A percentile compares a stretch with the other conserved stretches of the same genome.
phyloP scores from a whole-genome alignment of 495 filamentous ascomycete species.

The Trichoderma orchidacearum region DNA sequence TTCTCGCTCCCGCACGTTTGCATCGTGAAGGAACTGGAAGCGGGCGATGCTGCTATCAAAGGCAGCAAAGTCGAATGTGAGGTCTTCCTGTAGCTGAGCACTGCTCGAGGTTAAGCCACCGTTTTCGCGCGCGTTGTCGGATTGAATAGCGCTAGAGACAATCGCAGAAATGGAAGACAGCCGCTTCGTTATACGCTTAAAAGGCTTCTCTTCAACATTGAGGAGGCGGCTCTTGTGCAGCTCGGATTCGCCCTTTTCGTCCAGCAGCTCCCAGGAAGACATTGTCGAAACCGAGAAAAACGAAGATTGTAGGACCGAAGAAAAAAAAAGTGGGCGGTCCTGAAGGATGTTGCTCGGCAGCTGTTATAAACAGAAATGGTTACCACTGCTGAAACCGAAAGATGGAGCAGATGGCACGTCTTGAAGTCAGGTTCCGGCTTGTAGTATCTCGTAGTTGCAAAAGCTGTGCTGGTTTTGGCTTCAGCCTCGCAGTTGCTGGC shows the following conservation, averaged over 20 bases:
- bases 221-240: conserved; percentile 86
- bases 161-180: conserved; percentile 2
- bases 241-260: conserved; percentile 52
- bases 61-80: conserved; percentile 77
- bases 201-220: conserved; percentile 83
- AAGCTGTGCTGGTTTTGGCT: neutral
- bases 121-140: neutral
- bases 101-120: conserved; percentile 1
- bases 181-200: conserved; percentile 76
- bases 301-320: no score
- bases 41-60: conserved; percentile 81
- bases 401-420: neutral
- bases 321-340: no score
- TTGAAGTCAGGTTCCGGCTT: no score
- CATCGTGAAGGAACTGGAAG: conserved; percentile 73
- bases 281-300: neutral
- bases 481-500: neutral
- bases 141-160: neutral
- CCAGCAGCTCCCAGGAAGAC: conserved; percentile 25
- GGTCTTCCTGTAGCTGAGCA: conserved; percentile 57
- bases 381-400: neutral
- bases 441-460: no score
- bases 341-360: no score
- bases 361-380: no score
- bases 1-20: conserved; percentile 73